Conservation (phyloP, 2,329 filamentous ascomycete species). For the Stachybotrys echinatus region DNA sequence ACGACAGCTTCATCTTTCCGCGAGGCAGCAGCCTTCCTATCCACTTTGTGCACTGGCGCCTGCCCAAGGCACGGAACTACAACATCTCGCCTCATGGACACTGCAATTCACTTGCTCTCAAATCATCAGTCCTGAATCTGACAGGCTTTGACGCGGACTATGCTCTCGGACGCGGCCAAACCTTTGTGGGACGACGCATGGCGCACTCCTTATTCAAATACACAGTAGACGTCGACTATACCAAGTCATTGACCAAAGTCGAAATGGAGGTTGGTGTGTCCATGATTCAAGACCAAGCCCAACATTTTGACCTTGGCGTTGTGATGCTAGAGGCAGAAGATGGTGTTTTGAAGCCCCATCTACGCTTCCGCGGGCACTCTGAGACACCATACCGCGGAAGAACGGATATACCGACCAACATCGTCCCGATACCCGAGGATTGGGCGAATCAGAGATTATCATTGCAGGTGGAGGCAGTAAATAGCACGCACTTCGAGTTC, state of each 20-base stretch:
- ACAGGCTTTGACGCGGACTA: constrained; percentile 30
- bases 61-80: constrained; percentile 40
- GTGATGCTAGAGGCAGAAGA: constrained; percentile 21
- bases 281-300: constrained; percentile 47
- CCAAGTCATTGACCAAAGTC: constrained; percentile 16
- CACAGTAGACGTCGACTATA: constrained; percentile 39
- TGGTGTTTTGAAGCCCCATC: constrained; percentile 25
- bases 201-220: constrained; percentile 50
- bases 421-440: neutral
- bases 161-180: constrained; percentile 8
- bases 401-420: neutral
- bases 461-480: neutral
- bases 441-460: constrained; percentile 10
- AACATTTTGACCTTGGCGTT: constrained; percentile 44
- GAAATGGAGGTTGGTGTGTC: constrained; percentile 49
- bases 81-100: constrained; percentile 35
- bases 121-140: constrained; percentile 46
- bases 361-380: constrained; percentile 23
- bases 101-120: constrained; percentile 38
- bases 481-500: neutral
- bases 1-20: constrained; percentile 40
- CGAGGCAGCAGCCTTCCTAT: constrained; percentile 38
- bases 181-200: constrained; percentile 50
- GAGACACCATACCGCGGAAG: constrained; percentile 9
- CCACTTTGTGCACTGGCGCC: constrained; percentile 53